Conservation (phyloP, 1,284 basidiomycete species). For the Pascua guehoae region DNA sequence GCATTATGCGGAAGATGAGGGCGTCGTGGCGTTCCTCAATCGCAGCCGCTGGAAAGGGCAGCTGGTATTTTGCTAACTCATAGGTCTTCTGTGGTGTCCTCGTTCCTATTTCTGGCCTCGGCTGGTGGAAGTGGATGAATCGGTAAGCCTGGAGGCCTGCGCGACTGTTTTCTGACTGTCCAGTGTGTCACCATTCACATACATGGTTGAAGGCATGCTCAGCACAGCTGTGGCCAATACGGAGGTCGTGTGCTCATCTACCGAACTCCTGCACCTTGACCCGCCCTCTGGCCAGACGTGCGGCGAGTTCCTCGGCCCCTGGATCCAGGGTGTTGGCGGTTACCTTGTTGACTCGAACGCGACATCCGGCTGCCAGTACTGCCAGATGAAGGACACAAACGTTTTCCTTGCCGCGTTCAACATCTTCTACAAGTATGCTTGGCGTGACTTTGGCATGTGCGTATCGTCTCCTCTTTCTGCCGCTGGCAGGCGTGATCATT, state of each 20-base stretch:
- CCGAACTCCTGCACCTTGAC: constrained; percentile 47
- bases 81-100: constrained; percentile 63
- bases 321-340: constrained; percentile 41
- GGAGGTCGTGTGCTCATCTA: constrained; percentile 45
- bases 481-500: too few species aligned
- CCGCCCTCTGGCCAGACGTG: constrained; percentile 50
- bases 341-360: constrained; percentile 39
- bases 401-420: constrained; percentile 59
- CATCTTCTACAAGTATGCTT: constrained; percentile 57
- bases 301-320: constrained; percentile 45
- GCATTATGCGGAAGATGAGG: too few species aligned
- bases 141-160: constrained; percentile 25
- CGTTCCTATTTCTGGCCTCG: constrained; percentile 46
- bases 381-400: constrained; percentile 56
- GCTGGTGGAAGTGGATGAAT: constrained; percentile 82
- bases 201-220: constrained; percentile 50
- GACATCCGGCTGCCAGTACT: constrained; percentile 46
- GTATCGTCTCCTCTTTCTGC: too few species aligned
- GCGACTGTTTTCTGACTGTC: background rate
- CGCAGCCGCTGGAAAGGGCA: too few species aligned
- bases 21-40: too few species aligned
- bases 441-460: constrained; percentile 61
- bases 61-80: too few species aligned
- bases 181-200: constrained; percentile 65
- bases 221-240: constrained; percentile 57